These are phyloP conservation scores for Fraxinus excelsior DNA, from an alignment of 257 asterid species.

Conservation along the genomic window DNA sequence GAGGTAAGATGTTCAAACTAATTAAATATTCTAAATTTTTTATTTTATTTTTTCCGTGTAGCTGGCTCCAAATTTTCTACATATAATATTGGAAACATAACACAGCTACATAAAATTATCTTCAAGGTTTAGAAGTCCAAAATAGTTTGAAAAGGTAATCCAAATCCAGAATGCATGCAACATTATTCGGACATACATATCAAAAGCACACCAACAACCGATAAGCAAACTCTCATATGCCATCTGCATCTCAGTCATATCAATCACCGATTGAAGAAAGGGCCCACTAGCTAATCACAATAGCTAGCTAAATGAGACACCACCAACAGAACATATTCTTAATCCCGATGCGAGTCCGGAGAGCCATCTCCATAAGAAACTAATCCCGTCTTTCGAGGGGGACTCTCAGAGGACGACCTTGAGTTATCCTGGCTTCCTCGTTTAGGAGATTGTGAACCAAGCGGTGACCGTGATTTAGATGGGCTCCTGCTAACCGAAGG, in stretches of 20 bases:
- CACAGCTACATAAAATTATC: background rate
- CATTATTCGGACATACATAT: background rate
- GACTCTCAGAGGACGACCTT: slow-evolving; percentile 62
- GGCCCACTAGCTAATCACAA: background rate
- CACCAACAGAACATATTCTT: slow-evolving; percentile 4
- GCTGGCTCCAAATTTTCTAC: background rate
- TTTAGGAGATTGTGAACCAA: slow-evolving; percentile 57
- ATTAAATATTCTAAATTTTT: background rate
- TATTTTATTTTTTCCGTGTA: background rate
- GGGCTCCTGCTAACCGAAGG: slow-evolving; percentile 55
- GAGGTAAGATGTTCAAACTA: background rate
- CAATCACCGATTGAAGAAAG: background rate
- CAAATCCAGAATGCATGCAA: slow-evolving; percentile 1
- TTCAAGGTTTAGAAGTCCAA: background rate
- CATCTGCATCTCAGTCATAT: background rate
- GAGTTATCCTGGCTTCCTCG: slow-evolving; percentile 45
- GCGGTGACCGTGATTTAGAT: slow-evolving; percentile 55
- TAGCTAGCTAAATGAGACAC: background rate
- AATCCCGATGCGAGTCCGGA: slow-evolving; percentile 64
- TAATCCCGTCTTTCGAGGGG: slow-evolving; percentile 66
- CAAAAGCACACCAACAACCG: slow-evolving; percentile 2
- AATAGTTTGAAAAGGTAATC: background rate
- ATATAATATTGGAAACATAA: background rate
- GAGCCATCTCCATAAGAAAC: slow-evolving; percentile 87
- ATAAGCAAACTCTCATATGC: background rate